phyloP scores from a whole-genome alignment of 495 filamentous ascomycete species.

The Trichoderma orchidacearum region DNA sequence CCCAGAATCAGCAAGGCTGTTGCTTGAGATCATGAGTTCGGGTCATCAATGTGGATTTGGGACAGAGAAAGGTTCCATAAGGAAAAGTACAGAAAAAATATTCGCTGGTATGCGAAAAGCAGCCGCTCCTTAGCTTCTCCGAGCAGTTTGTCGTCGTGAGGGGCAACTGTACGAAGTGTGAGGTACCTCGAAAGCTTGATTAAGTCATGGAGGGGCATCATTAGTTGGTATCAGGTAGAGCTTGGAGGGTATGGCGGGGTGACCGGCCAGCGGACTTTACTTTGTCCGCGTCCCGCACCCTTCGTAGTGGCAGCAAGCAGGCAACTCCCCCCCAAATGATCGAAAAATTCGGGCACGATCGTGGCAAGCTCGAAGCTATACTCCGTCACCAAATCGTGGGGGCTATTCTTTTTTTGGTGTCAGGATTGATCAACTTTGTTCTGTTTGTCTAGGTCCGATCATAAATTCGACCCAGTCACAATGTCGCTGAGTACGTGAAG shows the following conservation, averaged over 20 bases:
- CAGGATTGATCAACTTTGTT: neutral
- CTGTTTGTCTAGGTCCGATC: neutral
- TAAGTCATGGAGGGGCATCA: neutral
- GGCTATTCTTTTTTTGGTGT: neutral
- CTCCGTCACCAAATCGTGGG: neutral
- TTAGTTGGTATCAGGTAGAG: neutral
- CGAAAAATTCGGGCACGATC: neutral
- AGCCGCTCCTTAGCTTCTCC: neutral
- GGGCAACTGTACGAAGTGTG: neutral
- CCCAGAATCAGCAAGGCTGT: too few relatives aligned
- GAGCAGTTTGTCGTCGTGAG: neutral
- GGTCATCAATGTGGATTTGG: too few relatives aligned
- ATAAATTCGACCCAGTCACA: constrained; percentile 10
- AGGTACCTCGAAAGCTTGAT: neutral
- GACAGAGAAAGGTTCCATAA: too few relatives aligned
- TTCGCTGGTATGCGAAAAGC: too few relatives aligned
- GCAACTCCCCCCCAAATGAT: neutral
- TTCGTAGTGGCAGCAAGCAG: neutral
- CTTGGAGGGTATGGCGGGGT: neutral
- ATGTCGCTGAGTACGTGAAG: constrained; percentile 35
- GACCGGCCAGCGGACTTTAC: neutral
- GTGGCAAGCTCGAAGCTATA: neutral
- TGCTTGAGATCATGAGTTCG: too few relatives aligned
- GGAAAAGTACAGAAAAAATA: too few relatives aligned
- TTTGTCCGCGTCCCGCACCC: neutral